Conservation (phyloP, 495 filamentous ascomycete species). For the Penicillium chermesinum region DNA sequence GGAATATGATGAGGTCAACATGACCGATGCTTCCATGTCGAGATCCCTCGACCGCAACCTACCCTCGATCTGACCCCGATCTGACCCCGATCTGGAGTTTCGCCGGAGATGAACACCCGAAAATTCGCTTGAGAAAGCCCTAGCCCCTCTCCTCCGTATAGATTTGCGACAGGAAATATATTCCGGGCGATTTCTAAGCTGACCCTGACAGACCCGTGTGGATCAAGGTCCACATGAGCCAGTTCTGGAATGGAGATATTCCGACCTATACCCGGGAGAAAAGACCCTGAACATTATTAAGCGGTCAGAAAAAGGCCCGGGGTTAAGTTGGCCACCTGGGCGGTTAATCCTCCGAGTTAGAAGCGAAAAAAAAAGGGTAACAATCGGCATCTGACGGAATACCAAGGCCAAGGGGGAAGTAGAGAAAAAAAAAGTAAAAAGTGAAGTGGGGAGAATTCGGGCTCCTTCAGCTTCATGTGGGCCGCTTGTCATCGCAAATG, state of each 20-base stretch:
- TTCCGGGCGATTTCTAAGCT: no score
- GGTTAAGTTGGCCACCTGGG: not conserved
- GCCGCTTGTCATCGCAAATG: conserved; percentile 13
- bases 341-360: not conserved
- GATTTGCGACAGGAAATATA: no score
- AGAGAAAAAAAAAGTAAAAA: not conserved
- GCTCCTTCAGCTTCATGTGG: conserved; percentile 4
- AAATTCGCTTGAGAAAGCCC: no score
- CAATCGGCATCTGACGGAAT: not conserved
- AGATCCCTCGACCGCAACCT: not conserved
- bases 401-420: not conserved
- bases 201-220: no score
- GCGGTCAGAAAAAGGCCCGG: not conserved
- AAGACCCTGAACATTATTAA: no score
- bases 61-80: not conserved
- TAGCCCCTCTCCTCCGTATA: no score
- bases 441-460: conserved; percentile 1
- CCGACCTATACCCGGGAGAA: no score
- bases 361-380: not conserved
- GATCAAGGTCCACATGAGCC: no score
- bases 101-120: not conserved
- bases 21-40: no score
- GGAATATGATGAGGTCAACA: no score
- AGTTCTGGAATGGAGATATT: no score
- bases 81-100: not conserved